Evolutionary conservation across 306 rosid genomes (phyloP).

Genomic region (Cajanus cajan): DNA sequence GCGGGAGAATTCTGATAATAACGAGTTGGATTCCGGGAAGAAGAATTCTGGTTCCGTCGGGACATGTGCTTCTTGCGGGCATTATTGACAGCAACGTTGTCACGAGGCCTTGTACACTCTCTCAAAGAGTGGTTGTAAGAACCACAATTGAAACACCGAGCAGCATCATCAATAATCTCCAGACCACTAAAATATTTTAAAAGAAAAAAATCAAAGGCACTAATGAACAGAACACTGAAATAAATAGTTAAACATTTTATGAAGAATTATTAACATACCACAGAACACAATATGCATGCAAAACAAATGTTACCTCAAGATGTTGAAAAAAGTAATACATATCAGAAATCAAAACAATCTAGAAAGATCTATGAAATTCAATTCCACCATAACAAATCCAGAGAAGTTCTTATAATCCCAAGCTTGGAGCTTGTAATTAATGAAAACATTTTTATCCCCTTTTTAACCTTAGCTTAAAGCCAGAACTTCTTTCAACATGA

Average conservation of each 20-base stretch:
- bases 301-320: background rate
- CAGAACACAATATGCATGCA: constrained; percentile 4
- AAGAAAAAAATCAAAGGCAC: constrained; percentile 10
- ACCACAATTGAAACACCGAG: constrained; percentile 95
- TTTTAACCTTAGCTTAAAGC: background rate
- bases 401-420: background rate
- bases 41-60: constrained; percentile 58
- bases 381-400: background rate
- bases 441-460: background rate
- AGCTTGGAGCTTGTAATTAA: background rate
- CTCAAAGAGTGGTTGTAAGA: constrained; percentile 82
- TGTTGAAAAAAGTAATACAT: background rate
- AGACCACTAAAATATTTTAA: constrained; percentile 52
- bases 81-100: constrained; percentile 69
- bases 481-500: background rate
- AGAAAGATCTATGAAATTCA: constrained; percentile 1
- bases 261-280: background rate
- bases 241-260: background rate
- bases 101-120: constrained; percentile 78
- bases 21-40: constrained; percentile 76
- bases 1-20: constrained; percentile 83
- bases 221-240: background rate
- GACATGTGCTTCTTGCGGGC: constrained; percentile 80
- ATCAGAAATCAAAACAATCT: background rate
- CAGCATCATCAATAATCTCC: constrained; percentile 71